Evolutionary conservation across 208 protist genomes (phyloP).

Genomic region (Tritrichomonas musculus): DNA sequence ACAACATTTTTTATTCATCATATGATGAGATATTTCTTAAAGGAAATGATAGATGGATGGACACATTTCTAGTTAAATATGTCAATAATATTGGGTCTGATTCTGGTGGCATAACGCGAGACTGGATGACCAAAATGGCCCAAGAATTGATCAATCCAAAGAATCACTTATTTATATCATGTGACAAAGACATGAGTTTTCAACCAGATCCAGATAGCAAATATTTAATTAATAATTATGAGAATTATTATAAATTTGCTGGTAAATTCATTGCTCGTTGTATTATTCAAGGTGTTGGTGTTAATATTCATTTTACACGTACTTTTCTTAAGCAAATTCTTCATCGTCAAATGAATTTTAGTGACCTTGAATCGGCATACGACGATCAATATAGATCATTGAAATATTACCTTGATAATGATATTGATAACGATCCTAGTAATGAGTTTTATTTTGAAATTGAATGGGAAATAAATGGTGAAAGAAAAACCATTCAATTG

Average conservation of each 20-base stretch:
- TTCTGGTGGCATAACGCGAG: slow-evolving; percentile 43
- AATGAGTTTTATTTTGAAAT: slow-evolving; percentile 79
- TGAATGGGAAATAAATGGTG: slow-evolving; percentile 81
- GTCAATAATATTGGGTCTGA: slow-evolving; percentile 43
- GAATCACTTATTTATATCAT: slow-evolving; percentile 40
- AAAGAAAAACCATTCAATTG: slow-evolving; percentile 72
- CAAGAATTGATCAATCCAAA: slow-evolving; percentile 44
- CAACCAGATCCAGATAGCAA: slow-evolving; percentile 90
- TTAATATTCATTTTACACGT: slow-evolving; percentile 90
- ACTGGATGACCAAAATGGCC: slow-evolving; percentile 42
- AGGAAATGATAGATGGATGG: too few relatives aligned
- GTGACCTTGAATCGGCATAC: slow-evolving; percentile 88
- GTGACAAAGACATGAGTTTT: slow-evolving; percentile 53
- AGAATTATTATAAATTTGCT: slow-evolving; percentile 90
- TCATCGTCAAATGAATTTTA: slow-evolving; percentile 69
- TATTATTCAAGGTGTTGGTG: slow-evolving; percentile 71
- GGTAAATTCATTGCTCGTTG: slow-evolving; percentile 63
- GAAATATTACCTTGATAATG: slow-evolving; percentile 77
- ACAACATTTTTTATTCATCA: too few relatives aligned
- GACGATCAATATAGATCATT: slow-evolving; percentile 80
- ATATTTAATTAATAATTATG: slow-evolving; percentile 84
- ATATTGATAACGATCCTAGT: slow-evolving; percentile 69
- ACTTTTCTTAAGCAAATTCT: slow-evolving; percentile 95
- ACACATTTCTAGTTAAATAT: slow-evolving; percentile 35
- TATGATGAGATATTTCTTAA: too few relatives aligned